Evolutionary conservation across 257 asterid species (phyloP).

Genomic region (Nicotiana obtusifolia): DNA sequence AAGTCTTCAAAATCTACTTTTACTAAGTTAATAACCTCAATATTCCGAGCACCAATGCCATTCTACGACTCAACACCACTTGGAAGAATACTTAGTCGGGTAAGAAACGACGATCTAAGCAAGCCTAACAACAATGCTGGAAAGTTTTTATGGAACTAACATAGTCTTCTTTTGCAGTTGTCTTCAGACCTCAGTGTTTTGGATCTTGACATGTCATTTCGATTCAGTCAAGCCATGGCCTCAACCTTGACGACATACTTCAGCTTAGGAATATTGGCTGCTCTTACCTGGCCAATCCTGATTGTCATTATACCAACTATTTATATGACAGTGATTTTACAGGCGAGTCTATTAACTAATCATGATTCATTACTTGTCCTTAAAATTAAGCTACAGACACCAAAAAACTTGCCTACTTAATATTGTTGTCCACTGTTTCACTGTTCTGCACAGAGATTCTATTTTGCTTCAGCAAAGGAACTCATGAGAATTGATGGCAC

Average conservation of each 20-base stretch:
- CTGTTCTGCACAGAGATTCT: slow-evolving; percentile 19
- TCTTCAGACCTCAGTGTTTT: slow-evolving; percentile 32
- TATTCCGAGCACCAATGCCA: slow-evolving; percentile 46
- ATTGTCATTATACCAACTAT: slow-evolving; percentile 22
- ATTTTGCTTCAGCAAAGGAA: slow-evolving; percentile 31
- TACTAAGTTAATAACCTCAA: slow-evolving; percentile 30
- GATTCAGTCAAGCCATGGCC: slow-evolving; percentile 16
- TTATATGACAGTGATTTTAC: slow-evolving; percentile 19
- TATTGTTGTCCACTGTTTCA: neutral
- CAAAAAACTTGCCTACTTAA: neutral
- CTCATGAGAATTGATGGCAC: slow-evolving; percentile 36
- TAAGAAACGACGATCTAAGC: slow-evolving; percentile 11
- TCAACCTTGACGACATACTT: slow-evolving; percentile 26
- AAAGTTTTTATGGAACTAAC: neutral
- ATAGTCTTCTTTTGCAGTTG: slow-evolving; percentile 16
- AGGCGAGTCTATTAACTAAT: slow-evolving; percentile 14
- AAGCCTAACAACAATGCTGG: neutral
- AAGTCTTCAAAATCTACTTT: slow-evolving; percentile 32
- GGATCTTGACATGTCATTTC: slow-evolving; percentile 30
- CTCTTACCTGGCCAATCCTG: slow-evolving; percentile 31
- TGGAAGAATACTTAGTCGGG: slow-evolving; percentile 53
- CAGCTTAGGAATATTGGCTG: slow-evolving; percentile 30
- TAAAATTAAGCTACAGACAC: neutral
- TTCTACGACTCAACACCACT: slow-evolving; percentile 46
- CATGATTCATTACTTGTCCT: too few species aligned